Evolutionary conservation across 306 rosid species (phyloP), one percentile per base, ranked within the genome.

Genomic region (Aeschynomene evenia): DNA sequence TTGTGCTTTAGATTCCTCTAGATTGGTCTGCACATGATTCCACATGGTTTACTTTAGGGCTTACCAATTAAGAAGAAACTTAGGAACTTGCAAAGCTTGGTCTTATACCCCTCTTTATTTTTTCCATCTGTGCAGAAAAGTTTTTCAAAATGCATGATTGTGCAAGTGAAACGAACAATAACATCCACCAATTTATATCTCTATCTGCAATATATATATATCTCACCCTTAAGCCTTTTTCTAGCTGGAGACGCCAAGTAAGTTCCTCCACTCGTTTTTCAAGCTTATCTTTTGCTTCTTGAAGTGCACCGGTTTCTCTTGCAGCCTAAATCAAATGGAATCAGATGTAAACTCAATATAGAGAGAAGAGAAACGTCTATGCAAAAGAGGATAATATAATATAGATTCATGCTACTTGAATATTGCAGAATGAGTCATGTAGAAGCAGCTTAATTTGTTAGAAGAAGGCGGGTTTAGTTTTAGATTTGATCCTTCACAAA

Each of bases 181-280:
- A 72, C 26, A 49, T 54, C 22, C 51, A 33, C 50, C 19, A 21
- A 78, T 77, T 42, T 31, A 53, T 50, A 43, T 63, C 24, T 63
- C 24, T 9, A 60, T 71, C 59, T 28, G 24, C 48, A 68, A 70
- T 53, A 61, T 29, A 75, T 29, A 75, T 45, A 58, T 45, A 53
- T 67, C 77, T 86, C 86, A 91, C 97, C 87, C 90, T 86, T 71
- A 91, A 83, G 56, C 92, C 83, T 75, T 85, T 91, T 77, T 91
- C 97, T 73, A 88, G 76, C 70, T 91, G 95, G 48, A 91, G 78
- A 65, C 92, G 91, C 97, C 90, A 88, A 68, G 86, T 84, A 72
- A 91, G 89, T 66, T 91, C 97, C 89, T 91, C 97, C 56, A 88
- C 92, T 29, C 77, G 83, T 74, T 91, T 91, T 83, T 86, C 92